Conservation (phyloP, 495 filamentous ascomycete genomes). For the Lophium mytilinum region DNA sequence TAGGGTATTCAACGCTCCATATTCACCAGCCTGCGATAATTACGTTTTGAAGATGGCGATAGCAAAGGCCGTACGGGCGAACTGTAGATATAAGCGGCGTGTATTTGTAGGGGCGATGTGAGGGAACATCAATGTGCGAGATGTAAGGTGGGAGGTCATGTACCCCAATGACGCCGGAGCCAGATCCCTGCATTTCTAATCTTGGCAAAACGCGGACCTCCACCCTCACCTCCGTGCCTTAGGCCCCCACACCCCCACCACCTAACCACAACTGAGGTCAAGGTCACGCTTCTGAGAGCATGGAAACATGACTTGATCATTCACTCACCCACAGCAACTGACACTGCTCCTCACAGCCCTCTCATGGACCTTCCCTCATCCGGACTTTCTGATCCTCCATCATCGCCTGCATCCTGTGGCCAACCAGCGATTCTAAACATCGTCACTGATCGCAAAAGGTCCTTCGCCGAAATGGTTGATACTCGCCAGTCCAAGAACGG, state of each 20-base stretch:
- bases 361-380: neutral
- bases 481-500: neutral
- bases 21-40: no score
- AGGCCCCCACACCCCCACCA: no score
- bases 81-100: neutral
- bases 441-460: neutral
- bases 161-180: no score
- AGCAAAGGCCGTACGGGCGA: no score
- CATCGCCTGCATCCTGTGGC: neutral
- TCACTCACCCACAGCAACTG: constrained; percentile 10
- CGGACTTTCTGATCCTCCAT: neutral
- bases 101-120: neutral
- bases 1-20: no score
- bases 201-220: no score
- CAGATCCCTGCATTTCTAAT: no score
- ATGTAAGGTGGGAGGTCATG: no score
- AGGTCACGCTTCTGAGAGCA: neutral
- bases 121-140: no score
- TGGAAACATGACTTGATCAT: neutral
- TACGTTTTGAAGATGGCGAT: no score
- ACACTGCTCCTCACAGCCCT: constrained; percentile 3
- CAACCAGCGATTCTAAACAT: neutral
- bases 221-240: no score
- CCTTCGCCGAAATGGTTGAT: neutral
- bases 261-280: no score